These are phyloP conservation scores for Xylariaceae sp. DNA, from an alignment of 2,329 filamentous ascomycete genomes.

Conservation along the genomic window DNA sequence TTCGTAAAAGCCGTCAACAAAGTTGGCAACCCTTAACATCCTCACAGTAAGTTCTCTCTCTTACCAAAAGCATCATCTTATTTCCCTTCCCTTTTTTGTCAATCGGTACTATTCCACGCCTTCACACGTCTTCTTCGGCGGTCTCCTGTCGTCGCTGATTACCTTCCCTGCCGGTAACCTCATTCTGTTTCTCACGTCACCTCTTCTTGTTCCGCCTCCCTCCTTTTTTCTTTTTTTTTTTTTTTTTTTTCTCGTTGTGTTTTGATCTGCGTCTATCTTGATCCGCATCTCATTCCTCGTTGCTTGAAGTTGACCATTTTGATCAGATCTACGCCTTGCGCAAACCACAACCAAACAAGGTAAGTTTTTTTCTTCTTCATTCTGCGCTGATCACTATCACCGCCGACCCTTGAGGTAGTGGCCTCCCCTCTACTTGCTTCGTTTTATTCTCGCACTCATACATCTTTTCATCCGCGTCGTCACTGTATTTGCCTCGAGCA, in stretches of 20 bases:
- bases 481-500: too few relatives aligned
- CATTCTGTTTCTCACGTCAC: background rate
- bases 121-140: background rate
- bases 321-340: too few relatives aligned
- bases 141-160: background rate
- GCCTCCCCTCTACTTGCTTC: too few relatives aligned
- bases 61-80: background rate
- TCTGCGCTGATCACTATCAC: too few relatives aligned
- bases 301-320: constrained; percentile 3
- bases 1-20: background rate
- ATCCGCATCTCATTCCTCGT: too few relatives aligned
- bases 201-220: background rate
- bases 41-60: constrained; percentile 11
- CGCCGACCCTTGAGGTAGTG: too few relatives aligned
- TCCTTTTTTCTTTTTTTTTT: background rate
- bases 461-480: too few relatives aligned
- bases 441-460: too few relatives aligned
- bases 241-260: background rate
- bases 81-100: background rate
- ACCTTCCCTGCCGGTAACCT: background rate
- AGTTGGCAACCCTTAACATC: background rate
- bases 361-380: too few relatives aligned
- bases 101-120: background rate
- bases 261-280: background rate
- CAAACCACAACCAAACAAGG: background rate